These are phyloP conservation scores for Kluyveromyces wickerhamii DNA, from an alignment of 805 yeast genomes.

Conservation along the genomic window DNA sequence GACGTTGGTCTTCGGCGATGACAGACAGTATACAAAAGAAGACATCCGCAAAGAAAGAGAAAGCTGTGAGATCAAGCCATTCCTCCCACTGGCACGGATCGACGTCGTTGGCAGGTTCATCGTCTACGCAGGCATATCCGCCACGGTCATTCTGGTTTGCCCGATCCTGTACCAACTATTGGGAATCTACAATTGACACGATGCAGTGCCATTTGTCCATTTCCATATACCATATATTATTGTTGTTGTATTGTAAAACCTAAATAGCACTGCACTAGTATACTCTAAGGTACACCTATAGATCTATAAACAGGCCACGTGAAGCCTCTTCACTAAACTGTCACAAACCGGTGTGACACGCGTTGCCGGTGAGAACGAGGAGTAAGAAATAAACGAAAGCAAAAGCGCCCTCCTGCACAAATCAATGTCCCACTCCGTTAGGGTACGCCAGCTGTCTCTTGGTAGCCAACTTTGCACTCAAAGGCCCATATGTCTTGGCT, in stretches of 20 bases:
- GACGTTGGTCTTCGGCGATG: constrained; percentile 17
- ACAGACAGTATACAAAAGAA: constrained; percentile 17
- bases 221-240: no score
- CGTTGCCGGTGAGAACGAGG: no score
- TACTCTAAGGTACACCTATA: no score
- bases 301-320: no score
- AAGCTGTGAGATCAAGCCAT: constrained; percentile 37
- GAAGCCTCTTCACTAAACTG: no score
- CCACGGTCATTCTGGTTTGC: constrained; percentile 37
- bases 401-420: no score
- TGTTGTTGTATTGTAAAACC: no score
- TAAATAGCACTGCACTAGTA: no score
- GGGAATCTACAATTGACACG: constrained; percentile 6
- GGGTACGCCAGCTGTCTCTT: constrained; percentile 15
- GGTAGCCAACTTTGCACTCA: constrained; percentile 22
- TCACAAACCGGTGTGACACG: no score
- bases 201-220: no score
- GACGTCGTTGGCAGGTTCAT: constrained; percentile 70
- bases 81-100: constrained; percentile 57
- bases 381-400: no score
- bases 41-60: constrained; percentile 18
- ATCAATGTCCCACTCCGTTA: background rate
- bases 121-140: constrained; percentile 76
- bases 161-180: constrained; percentile 18
- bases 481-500: constrained; percentile 34